Base-by-base conservation (phyloP, 371 early-diverging fungal species). In the Saksenaea oblongispora region DNA sequence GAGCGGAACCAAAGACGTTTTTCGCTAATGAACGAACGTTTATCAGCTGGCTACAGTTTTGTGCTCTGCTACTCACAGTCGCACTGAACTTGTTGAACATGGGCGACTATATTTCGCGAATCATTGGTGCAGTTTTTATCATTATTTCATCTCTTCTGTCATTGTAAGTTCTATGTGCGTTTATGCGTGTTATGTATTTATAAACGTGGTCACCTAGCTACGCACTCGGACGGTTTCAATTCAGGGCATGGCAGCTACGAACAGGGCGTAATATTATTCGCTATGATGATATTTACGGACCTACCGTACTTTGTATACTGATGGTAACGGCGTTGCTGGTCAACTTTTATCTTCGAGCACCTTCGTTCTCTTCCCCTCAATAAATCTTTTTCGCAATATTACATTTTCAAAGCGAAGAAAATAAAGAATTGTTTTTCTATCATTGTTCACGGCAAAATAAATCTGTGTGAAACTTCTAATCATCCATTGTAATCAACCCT, bases 11-110 rank as follows among this genome's bases (percentile, higher is more conserved):
- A 15, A 98, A 98, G 74, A 93, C 93, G 27, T 94, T 93, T 73
- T 94, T 97, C 78, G 95, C 97, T 26, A 97, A 97, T 68, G 97
- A 97, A 74, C 83, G 97, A 59, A 97, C 97, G 0, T 96, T 93
- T 68, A 84, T 97, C 62, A 86, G 87, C 31, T 96, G 97, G 97
- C 84, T 95, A 41, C 92, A 92, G 61, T 84, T 90, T 54, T 87
- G 90, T 69, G 88, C 89, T 27, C 69, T 89, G 34, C 61, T 93
- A 28, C 83, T 92, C n/a, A 89, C 87, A 4, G 83, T 93, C n/a
- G 89, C 89, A 10, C 74, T 93, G 59, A 92, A 89, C 42, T 73
- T 94, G 59, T 62, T 92, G n/a, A 93, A 92, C 70, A 91, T 90
- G 79, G 91, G 91, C 37, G 82, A 86, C 61, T 63, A 65, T 51